Base-by-base conservation (phyloP, 2,329 filamentous ascomycete genomes). In the Escovopsis sp. region DNA sequence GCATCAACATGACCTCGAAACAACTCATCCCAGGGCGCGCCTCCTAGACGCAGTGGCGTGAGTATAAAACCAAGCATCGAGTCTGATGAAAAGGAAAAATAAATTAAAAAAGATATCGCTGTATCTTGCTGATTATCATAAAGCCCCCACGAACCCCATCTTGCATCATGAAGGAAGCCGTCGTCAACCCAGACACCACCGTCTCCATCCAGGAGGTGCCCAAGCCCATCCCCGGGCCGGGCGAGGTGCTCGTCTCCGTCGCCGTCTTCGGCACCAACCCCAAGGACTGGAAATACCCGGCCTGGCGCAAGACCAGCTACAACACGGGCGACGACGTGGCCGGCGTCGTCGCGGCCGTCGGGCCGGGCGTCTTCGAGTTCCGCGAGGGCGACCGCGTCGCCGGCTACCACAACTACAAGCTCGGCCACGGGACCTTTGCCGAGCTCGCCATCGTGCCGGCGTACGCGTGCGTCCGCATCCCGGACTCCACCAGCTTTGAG, bases 401-500 rank as follows among this genome's bases (percentile, higher is more conserved):
- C 5, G 63, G 61, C 2, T 68, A 67, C 41, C 66, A 69, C 45
- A 59, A 72, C 50, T 75, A 78, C 64, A 48, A 59, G 41, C 59
- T 57, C 3, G 63, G 67, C 0, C 56, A 64, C 34, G 75, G 75
- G 4, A 68, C 61, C 28, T 80, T 68, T 49, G 75, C 74, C 9
- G 73, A 79, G 50, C 79, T 77, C 52, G 68, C 72, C 3, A 56
- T 79, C n/a, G 68, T 68, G 2, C 68, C 62, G 61, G 62, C 65
- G 30, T 63, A 70, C 49, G 72, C 72, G 0, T 76, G 73, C 0
- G 75, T 76, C 51, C 68, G 69, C 48, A 59, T 75, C 26, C 68
- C 72, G 0, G 48, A 60, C 26, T 56, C 61, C 26, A 62, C 62
- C 3, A 64, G 61, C 10, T 75, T 73, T 41, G 69, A 77, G 57